These are phyloP conservation scores for Neurospora hispaniola DNA, from an alignment of 495 filamentous ascomycete genomes.

Conservation along the genomic window DNA sequence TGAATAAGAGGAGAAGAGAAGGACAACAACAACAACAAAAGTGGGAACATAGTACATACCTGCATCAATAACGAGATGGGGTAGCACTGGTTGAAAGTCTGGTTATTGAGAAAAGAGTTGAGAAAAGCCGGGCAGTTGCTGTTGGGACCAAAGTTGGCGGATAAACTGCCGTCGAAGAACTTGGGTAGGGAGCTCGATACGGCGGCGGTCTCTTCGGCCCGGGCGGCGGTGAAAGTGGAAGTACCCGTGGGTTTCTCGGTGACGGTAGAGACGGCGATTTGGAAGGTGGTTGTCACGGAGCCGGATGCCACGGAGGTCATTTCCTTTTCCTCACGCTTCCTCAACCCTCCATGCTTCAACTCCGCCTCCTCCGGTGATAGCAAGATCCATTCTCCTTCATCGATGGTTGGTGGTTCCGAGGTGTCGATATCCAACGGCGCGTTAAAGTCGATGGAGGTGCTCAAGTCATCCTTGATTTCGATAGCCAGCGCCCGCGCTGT, in stretches of 20 bases:
- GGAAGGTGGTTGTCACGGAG: constrained; percentile 25
- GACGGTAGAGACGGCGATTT: constrained; percentile 24
- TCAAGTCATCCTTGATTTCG: constrained; percentile 9
- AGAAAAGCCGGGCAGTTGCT: constrained; percentile 57
- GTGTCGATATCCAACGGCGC: constrained; percentile 23
- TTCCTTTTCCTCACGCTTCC: not conserved
- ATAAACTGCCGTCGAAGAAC: constrained; percentile 61
- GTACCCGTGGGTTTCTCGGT: constrained; percentile 6
- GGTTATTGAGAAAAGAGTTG: constrained; percentile 49
- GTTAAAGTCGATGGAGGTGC: not conserved
- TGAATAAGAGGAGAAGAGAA: not conserved
- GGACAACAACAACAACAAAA: not conserved
- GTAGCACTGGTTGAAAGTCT: constrained; percentile 56
- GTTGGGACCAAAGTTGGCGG: constrained; percentile 52
- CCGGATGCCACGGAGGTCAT: not conserved
- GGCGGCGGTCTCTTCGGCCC: constrained; percentile 4
- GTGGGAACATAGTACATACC: constrained; percentile 26
- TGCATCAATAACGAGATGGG: constrained; percentile 66
- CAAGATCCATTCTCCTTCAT: constrained; percentile 29
- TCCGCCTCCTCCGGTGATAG: constrained; percentile 24
- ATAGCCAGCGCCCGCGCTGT: constrained; percentile 19
- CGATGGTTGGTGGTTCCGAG: constrained; percentile 18
- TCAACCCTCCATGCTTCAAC: not conserved
- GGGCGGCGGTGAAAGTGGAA: constrained; percentile 7
- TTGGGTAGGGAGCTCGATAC: constrained; percentile 43